A percentile compares a stretch with the other conserved stretches of the same genome.
These are phyloP conservation scores for Fomitiporia mediterranea DNA, from an alignment of 1,284 basidiomycete species.

Conservation along the genomic window DNA sequence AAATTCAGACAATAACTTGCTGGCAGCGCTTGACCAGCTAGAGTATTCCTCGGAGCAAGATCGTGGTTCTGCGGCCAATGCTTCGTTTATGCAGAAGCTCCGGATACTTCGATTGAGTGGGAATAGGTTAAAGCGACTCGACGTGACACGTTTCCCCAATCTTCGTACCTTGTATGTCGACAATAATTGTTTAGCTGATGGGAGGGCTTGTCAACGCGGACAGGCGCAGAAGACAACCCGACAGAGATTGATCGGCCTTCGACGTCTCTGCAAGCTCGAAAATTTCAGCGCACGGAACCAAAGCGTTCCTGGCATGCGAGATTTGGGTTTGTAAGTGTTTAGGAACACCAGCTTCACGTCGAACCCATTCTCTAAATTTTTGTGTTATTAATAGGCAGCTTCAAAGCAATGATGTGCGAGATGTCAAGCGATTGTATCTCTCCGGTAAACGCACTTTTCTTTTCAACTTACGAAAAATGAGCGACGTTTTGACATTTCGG, in stretches of 20 bases:
- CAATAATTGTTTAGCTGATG: conserved; percentile 65
- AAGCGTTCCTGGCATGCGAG: conserved; percentile 44
- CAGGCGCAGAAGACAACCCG: conserved; percentile 1
- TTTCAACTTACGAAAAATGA: not conserved
- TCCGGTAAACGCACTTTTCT: conserved; percentile 60
- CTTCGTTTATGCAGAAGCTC: conserved; percentile 57
- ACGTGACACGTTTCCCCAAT: conserved; percentile 64
- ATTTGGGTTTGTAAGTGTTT: conserved; percentile 52
- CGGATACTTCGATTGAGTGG: conserved; percentile 84
- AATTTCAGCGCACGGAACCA: conserved; percentile 92
- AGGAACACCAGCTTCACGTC: not conserved
- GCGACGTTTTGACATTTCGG: conserved; percentile 5
- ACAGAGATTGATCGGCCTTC: conserved; percentile 44
- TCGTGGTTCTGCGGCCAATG: conserved; percentile 17
- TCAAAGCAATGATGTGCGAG: conserved; percentile 72
- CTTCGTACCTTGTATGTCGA: conserved; percentile 92
- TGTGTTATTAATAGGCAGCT: conserved; percentile 38
- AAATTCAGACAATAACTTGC: conserved; percentile 14
- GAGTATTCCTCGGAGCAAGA: not conserved
- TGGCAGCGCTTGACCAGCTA: conserved; percentile 6
- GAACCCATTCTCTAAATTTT: not conserved
- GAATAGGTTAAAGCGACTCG: conserved; percentile 71
- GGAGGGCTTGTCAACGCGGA: conserved; percentile 1
- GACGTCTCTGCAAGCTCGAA: conserved; percentile 68
- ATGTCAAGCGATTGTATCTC: conserved; percentile 90